Evolutionary conservation across 306 rosid species (phyloP).

Genomic region (Sechiopsis laciniata): DNA sequence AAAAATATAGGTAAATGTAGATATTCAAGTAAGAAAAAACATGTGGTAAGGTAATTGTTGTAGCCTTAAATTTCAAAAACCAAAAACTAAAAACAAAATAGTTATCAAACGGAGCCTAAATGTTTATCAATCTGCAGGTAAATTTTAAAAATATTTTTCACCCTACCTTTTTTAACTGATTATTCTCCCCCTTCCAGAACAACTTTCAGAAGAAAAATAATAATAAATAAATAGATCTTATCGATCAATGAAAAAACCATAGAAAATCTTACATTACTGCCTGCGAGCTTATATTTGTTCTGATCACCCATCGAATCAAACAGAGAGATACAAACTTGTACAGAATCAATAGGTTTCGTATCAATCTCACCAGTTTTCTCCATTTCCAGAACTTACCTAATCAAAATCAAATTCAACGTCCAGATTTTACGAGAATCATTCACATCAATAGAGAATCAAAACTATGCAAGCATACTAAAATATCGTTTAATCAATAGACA

Average conservation of each 20-base stretch:
- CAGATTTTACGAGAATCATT: neutral
- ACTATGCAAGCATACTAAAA: neutral
- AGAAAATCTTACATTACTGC: conserved; percentile 44
- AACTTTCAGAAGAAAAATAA: neutral
- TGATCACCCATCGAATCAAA: conserved; percentile 57
- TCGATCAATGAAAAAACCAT: neutral
- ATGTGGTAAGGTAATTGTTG: too few relatives aligned
- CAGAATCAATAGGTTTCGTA: conserved; percentile 72
- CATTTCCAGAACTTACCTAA: conserved; percentile 20
- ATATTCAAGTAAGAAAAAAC: too few relatives aligned
- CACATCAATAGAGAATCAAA: neutral
- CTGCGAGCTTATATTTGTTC: conserved; percentile 28
- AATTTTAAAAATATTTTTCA: neutral
- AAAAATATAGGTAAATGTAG: too few relatives aligned
- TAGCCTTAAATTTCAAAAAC: too few relatives aligned
- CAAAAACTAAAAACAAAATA: too few relatives aligned
- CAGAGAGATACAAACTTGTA: conserved; percentile 50
- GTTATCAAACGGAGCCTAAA: neutral
- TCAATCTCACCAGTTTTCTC: conserved; percentile 63
- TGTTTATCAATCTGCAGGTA: too few relatives aligned
- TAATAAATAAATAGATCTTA: too few relatives aligned
- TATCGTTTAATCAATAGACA: neutral
- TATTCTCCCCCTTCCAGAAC: neutral
- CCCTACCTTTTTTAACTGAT: neutral
- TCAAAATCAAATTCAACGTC: neutral